phyloP scores from a whole-genome alignment of 2,329 filamentous ascomycete genomes.

The Fusarium nygamai region DNA sequence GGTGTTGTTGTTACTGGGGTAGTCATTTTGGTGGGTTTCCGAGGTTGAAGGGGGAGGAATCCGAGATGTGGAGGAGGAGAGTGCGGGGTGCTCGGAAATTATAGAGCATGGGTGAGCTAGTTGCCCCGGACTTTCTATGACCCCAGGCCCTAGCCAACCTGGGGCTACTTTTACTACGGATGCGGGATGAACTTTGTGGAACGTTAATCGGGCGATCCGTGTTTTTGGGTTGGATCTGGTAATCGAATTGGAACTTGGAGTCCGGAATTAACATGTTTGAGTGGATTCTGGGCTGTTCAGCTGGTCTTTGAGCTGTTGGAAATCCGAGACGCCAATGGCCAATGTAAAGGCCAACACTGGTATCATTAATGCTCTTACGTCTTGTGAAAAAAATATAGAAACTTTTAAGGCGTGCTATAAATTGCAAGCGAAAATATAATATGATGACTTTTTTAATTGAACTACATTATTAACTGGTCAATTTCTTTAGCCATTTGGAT shows the following conservation, averaged over 20 bases:
- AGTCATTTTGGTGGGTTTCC: conserved; percentile 18
- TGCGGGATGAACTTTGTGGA: neutral
- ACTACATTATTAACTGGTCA: neutral
- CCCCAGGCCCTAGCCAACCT: neutral
- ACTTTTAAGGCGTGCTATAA: rapidly evolving
- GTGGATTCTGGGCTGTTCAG: rapidly evolving
- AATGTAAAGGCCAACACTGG: rapidly evolving
- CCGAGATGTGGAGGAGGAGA: neutral
- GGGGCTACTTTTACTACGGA: neutral
- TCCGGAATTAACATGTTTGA: rapidly evolving
- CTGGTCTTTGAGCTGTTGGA: too few relatives aligned
- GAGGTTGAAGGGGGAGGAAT: conserved; percentile 23
- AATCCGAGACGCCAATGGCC: rapidly evolving
- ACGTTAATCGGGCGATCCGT: neutral
- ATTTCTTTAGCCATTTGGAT: neutral
- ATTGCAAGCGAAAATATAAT: rapidly evolving
- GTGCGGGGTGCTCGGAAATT: conserved; percentile 8
- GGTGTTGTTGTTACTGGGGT: conserved; percentile 22
- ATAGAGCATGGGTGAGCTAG: neutral
- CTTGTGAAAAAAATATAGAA: rapidly evolving
- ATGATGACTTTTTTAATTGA: rapidly evolving
- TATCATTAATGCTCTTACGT: rapidly evolving
- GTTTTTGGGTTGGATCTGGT: neutral
- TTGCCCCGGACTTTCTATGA: neutral
- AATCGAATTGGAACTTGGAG: neutral